Evolutionary conservation across 2,329 filamentous ascomycete genomes (phyloP).

Genomic region (Daldinia eschscholtzii): DNA sequence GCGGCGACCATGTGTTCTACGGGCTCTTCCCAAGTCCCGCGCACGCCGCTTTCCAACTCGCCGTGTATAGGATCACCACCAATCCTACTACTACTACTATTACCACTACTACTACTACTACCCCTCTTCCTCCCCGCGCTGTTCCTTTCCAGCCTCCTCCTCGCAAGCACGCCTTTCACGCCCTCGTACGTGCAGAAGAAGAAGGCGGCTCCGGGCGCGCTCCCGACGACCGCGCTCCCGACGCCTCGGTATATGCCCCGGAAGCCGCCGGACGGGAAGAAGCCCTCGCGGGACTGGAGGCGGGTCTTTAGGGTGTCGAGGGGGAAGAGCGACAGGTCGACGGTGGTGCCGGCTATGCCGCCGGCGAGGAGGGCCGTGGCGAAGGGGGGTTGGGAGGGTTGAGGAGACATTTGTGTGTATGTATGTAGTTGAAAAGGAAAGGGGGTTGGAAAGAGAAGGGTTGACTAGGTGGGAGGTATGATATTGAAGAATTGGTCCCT

Average conservation of each 20-base stretch:
- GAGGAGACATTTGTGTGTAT: conserved; percentile 3
- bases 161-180: conserved; percentile 64
- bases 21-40: conserved; percentile 47
- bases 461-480: neutral
- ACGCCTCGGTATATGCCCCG: conserved; percentile 93
- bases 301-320: conserved; percentile 99
- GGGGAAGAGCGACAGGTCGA: conserved; percentile 96
- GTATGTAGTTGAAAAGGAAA: neutral
- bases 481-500: too few species aligned
- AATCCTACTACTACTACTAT: too few species aligned
- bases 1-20: conserved; percentile 86
- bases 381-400: conserved; percentile 62
- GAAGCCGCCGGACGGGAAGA: conserved; percentile 88
- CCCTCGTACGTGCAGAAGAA: conserved; percentile 97
- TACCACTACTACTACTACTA: too few species aligned
- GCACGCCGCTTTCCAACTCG: conserved; percentile 49
- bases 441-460: neutral
- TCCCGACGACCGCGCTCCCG: conserved; percentile 88
- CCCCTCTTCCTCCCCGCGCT: neutral
- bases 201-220: conserved; percentile 91
- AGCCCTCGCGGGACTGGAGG: conserved; percentile 83
- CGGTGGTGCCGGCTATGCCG: conserved; percentile 91
- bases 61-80: conserved; percentile 18
- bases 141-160: conserved; percentile 55
- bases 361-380: conserved; percentile 79